Evolutionary conservation across 2,329 filamentous ascomycete species (phyloP), one percentile per base, ranked within the genome.

Genomic region (Gnomoniopsis smithogilvyi): DNA sequence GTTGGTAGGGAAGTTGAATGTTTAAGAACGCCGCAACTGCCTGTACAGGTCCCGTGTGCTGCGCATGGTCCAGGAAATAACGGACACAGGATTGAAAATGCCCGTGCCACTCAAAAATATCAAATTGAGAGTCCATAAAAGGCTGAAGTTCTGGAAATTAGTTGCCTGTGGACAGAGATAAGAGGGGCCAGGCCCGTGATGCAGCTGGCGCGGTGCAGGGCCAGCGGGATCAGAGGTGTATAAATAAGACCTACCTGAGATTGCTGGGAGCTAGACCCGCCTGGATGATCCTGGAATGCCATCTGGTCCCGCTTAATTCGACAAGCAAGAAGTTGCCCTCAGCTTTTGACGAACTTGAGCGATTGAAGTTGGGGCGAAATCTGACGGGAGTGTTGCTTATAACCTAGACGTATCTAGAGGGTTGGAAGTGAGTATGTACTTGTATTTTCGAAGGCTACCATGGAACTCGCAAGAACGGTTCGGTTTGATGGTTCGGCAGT

Each of bases 91-190:
- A 92, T 74, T 95, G 89, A 72, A 96, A 96, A 61, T 90, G 89
- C 11, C 91, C 90, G 72, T 96, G 90, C 95, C 95, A 98, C 62
- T 92, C 90, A 71, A 97, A 89, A 64, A 97, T 90, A 73, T 94
- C 90, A 74, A 93, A 88, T 51, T 80, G 74, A 54, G 71, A 69
- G 62, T 79, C 75, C 62, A 77, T 72, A 62, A 80, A 79, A 7
- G 77, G 74, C 78, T 81, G 68, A 26, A 51, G 11, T 19, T 51
- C 26, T n/a, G n/a, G n/a, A n/a, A n/a, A n/a, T n/a, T n/a, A n/a
- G n/a, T n/a, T n/a, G n/a, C n/a, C n/a, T n/a, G n/a, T n/a, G n/a
- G n/a, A n/a, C 3, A 51, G 30, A 47, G 43, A 56, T 19, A 33
- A 60, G 41, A 19, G 33, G 33, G 15, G 10, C 15, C 34, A 49